Evolutionary conservation across 1,284 basidiomycete genomes (phyloP).

Genomic region (Ceratobasidium sp.): DNA sequence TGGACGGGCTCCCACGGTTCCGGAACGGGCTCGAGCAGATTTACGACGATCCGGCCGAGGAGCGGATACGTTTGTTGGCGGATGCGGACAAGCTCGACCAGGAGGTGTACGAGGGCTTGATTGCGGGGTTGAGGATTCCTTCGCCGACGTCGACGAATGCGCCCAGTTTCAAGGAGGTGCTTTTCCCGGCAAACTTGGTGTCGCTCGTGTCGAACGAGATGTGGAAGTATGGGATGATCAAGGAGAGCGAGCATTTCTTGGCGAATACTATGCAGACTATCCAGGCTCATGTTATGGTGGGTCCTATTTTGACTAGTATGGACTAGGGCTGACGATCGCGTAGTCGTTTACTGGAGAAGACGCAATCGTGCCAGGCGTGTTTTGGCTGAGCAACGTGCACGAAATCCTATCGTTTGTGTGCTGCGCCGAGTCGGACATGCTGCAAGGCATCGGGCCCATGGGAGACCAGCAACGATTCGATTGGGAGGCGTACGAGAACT

Average conservation of each 20-base stretch:
- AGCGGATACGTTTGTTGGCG: slow-evolving; percentile 94
- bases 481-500: slow-evolving; percentile 96
- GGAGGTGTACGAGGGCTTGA: slow-evolving; percentile 91
- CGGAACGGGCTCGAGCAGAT: slow-evolving; percentile 80
- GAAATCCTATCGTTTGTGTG: slow-evolving; percentile 99
- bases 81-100: slow-evolving; percentile 93
- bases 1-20: slow-evolving; percentile 75
- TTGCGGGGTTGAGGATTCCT: slow-evolving; percentile 93
- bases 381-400: slow-evolving; percentile 99
- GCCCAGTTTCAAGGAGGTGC: slow-evolving; percentile 94
- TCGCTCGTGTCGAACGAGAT: slow-evolving; percentile 98
- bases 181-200: slow-evolving; percentile 99
- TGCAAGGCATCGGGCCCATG: slow-evolving; percentile 96
- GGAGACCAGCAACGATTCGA: slow-evolving; percentile 94
- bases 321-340: slow-evolving; percentile 47
- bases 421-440: slow-evolving; percentile 97
- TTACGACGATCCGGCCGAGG: slow-evolving; percentile 90
- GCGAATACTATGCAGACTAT: slow-evolving; percentile 99
- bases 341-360: slow-evolving; percentile 94
- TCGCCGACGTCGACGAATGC: slow-evolving; percentile 90
- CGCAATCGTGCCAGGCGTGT: slow-evolving; percentile 94
- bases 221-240: slow-evolving; percentile 99
- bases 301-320: slow-evolving; percentile 50
- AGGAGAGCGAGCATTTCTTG: slow-evolving; percentile 96
- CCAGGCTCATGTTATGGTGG: slow-evolving; percentile 96